A percentile compares a stretch with the other conserved stretches of the same genome.
Conservation (phyloP, 2,329 filamentous ascomycete genomes). For the Coniochaeta sp. region DNA sequence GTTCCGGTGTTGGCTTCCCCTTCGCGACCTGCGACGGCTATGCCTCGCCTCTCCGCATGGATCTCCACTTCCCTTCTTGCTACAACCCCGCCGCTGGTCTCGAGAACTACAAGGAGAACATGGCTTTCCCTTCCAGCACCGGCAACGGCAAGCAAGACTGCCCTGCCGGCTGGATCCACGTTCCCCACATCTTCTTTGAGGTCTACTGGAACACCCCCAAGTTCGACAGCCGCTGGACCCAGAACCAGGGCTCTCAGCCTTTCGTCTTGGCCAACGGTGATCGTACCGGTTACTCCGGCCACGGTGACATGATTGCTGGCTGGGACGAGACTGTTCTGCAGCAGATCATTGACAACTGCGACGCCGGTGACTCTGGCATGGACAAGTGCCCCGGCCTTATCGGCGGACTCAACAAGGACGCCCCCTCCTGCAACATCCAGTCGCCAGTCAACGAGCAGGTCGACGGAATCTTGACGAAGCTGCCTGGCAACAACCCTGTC, state of each 20-base stretch:
- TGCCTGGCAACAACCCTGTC: slow-evolving; percentile 51
- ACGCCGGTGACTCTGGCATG: slow-evolving; percentile 51
- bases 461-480: slow-evolving; percentile 31
- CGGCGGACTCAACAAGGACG: slow-evolving; percentile 39
- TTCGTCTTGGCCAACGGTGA: slow-evolving; percentile 67
- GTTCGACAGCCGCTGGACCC: slow-evolving; percentile 45
- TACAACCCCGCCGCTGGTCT: slow-evolving; percentile 59
- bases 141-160: slow-evolving; percentile 42
- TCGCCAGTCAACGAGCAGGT: slow-evolving; percentile 38
- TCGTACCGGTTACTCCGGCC: slow-evolving; percentile 59
- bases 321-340: slow-evolving; percentile 62
- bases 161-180: slow-evolving; percentile 44
- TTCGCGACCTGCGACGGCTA: slow-evolving; percentile 58
- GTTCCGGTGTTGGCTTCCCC: slow-evolving; percentile 59
- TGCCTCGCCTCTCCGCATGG: slow-evolving; percentile 53
- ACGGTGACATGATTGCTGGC: slow-evolving; percentile 66
- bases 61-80: slow-evolving; percentile 67
- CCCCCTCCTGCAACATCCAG: slow-evolving; percentile 40
- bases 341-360: slow-evolving; percentile 59
- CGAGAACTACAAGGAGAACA: slow-evolving; percentile 55
- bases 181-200: slow-evolving; percentile 51
- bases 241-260: slow-evolving; percentile 46
- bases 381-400: slow-evolving; percentile 53
- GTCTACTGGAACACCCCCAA: slow-evolving; percentile 52
- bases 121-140: slow-evolving; percentile 49